Base-by-base conservation (phyloP, 495 filamentous ascomycete genomes). In the Massariosphaeria phaeospora region DNA sequence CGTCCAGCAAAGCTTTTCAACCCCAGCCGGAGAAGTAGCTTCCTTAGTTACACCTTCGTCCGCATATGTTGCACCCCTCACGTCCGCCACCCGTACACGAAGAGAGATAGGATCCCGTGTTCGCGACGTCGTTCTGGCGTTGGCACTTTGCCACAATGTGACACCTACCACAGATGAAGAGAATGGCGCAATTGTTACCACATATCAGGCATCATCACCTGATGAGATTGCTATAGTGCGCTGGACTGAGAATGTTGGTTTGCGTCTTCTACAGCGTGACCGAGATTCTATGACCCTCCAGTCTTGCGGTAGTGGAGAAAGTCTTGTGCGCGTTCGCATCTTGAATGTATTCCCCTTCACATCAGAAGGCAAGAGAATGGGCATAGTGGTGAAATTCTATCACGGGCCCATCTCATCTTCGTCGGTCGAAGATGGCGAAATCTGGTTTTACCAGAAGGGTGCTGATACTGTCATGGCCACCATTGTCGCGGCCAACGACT, bases 381-480 rank as follows among this genome's bases (percentile, higher is more conserved):
- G 94, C n/a, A 88, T 97, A 52, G 83, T 97, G 55, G 84, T 95
- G 18, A 85, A 87, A 58, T 99, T 97, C 63, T 61, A 66, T 20
- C 59, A 67, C 27, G 67, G 70, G 20, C 64, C 83, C 12, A 69
- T 76, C 31, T 62, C 73, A 2, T 48, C 50, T 3, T 26, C 56
- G 8, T 21, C 51, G 3, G 45, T 57, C 12, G 72, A 74, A 12
- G 67, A 72, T 10, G 71, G 67, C 18, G 91, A 96, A 63, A 90
- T 96, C 20, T 97, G 93, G 89, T 99, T 99, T 70, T 99, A 89
- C 63, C 90, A 99, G 57, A 99, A 99, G 68, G 94, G 94, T 23
- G 94, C 94, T 6, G 94, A 99, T 67, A 97, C 94, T 0, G 90
- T 97, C 38, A 99, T 99, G 94, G 76, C 82, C 13, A 78, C 85